These are phyloP conservation scores for Amanita pallidorosea DNA, from an alignment of 768 basidiomycete genomes.

Conservation along the genomic window DNA sequence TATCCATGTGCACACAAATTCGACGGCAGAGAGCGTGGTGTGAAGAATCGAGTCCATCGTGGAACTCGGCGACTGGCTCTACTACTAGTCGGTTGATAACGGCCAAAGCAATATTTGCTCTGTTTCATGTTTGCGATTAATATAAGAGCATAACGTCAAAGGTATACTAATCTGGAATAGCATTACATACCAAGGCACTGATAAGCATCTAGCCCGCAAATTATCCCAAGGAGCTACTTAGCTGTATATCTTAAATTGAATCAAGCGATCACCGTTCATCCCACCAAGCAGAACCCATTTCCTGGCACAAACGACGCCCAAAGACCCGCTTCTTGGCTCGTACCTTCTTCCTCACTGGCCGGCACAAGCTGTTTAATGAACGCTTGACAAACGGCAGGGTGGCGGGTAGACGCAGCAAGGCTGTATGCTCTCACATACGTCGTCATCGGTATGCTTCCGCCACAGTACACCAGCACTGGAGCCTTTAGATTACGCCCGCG, in stretches of 20 bases:
- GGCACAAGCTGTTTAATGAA: not conserved
- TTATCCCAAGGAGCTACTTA: no score
- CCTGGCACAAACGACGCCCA: not conserved
- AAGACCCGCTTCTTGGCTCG: not conserved
- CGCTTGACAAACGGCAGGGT: not conserved
- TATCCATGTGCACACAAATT: not conserved
- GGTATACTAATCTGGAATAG: no score
- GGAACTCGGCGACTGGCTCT: no score
- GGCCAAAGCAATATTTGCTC: not conserved
- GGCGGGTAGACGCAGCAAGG: constrained; percentile 12
- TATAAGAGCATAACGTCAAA: no score
- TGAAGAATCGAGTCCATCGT: not conserved
- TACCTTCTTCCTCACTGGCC: not conserved
- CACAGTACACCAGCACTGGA: constrained; percentile 15
- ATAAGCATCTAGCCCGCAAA: no score
- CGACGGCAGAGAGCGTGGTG: not conserved
- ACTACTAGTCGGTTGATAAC: not conserved
- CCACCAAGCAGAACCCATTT: not conserved
- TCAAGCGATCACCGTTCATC: not conserved
- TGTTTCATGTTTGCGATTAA: not conserved
- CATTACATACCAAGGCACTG: no score
- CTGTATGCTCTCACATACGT: constrained; percentile 13
- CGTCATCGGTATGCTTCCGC: constrained; percentile 10
- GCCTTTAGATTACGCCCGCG: constrained; percentile 11
- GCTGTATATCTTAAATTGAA: no score